These are phyloP conservation scores for Alternaria tenuissima DNA, from an alignment of 2,329 filamentous ascomycete genomes.

Conservation along the genomic window DNA sequence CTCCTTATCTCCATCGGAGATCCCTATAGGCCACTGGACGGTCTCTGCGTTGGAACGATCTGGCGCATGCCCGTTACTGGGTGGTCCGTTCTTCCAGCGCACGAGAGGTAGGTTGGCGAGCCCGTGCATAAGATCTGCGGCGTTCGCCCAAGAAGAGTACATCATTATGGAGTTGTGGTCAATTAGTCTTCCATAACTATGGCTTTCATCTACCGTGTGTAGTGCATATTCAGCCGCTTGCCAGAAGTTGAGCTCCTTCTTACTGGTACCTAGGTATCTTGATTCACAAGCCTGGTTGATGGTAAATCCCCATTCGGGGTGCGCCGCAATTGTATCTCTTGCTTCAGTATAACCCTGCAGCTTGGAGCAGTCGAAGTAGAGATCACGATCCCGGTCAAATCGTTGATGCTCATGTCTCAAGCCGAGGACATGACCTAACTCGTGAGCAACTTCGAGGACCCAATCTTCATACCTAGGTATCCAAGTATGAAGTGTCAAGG, in stretches of 20 bases:
- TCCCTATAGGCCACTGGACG: rapidly evolving
- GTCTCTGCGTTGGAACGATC: background rate
- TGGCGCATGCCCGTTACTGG: background rate
- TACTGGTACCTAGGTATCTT: too few relatives aligned
- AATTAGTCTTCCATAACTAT: too few relatives aligned
- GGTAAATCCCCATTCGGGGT: background rate
- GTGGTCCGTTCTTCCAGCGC: background rate
- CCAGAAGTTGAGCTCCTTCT: too few relatives aligned
- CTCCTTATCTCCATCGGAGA: background rate
- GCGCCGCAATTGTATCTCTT: background rate
- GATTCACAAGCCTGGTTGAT: background rate
- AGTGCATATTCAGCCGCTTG: too few relatives aligned
- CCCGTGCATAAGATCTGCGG: background rate
- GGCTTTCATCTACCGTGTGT: too few relatives aligned
- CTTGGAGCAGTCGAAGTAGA: background rate
- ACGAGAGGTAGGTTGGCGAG: background rate
- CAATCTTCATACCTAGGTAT: background rate
- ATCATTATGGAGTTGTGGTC: background rate
- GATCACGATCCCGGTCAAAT: background rate
- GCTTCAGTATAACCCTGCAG: background rate
- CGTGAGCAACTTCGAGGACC: background rate
- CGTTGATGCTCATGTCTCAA: background rate
- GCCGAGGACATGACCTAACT: background rate
- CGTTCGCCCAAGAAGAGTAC: background rate
- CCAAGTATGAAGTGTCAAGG: background rate